Percentiles rank a stretch among this genome's conserved stretches.
Evolutionary conservation across 2,329 filamentous ascomycete species (phyloP).

Genomic region (Fusarium verticillioides): DNA sequence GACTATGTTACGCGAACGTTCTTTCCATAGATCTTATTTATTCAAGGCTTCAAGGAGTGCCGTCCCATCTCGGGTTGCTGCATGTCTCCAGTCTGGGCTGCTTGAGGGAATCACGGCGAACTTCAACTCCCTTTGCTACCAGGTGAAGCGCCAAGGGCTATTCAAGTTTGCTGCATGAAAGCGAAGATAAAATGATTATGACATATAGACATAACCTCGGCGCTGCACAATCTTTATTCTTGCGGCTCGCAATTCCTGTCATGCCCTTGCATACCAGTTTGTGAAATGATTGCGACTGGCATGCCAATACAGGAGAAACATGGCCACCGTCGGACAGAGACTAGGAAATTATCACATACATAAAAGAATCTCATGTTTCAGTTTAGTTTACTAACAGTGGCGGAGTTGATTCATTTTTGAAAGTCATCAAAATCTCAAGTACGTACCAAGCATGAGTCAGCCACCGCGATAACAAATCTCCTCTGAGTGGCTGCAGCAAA

Average conservation of each 20-base stretch:
- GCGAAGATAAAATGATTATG: accelerated
- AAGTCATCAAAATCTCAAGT: neutral
- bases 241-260: accelerated
- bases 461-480: neutral
- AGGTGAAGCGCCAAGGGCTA: accelerated
- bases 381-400: neutral
- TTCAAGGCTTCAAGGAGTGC: accelerated
- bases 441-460: neutral
- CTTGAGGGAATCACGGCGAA: accelerated
- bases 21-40: accelerated
- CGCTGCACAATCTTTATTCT: neutral
- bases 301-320: neutral
- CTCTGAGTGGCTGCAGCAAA: neutral
- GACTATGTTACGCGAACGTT: accelerated
- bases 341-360: too few relatives aligned
- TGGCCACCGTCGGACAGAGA: neutral
- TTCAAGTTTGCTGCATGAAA: neutral
- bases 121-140: neutral
- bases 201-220: neutral
- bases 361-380: neutral
- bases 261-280: neutral
- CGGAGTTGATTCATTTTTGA: neutral
- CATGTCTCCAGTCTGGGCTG: neutral
- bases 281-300: neutral
- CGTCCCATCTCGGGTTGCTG: too few relatives aligned